These are phyloP conservation scores for Arabidopsis arenosa DNA, from an alignment of 345 rosid genomes.

Conservation along the genomic window DNA sequence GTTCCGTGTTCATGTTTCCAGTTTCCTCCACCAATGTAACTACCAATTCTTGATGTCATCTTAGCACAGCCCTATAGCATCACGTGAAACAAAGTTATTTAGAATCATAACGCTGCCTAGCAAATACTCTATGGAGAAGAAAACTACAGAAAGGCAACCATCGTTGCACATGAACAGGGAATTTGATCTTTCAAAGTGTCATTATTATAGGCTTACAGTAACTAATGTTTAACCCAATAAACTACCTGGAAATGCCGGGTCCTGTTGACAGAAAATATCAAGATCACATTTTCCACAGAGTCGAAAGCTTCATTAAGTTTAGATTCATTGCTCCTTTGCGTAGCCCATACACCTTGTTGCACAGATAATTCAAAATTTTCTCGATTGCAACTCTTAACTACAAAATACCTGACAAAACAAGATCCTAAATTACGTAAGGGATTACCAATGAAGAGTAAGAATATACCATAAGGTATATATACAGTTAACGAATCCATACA, in stretches of 20 bases:
- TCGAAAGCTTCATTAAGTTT: conserved; percentile 98
- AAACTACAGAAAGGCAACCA: conserved; percentile 25
- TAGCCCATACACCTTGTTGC: conserved; percentile 99
- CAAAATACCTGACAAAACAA: conserved; percentile 77
- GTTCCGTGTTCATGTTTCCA: conserved; percentile 99
- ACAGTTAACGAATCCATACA: conserved; percentile 25
- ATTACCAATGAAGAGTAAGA: conserved; percentile 1
- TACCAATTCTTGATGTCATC: conserved; percentile 97
- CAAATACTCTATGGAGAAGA: conserved; percentile 10
- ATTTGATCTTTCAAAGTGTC: background rate
- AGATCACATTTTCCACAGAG: conserved; percentile 83
- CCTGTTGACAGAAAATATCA: conserved; percentile 94
- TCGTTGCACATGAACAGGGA: conserved; percentile 14
- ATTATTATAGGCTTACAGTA: background rate
- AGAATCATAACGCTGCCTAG: conserved; percentile 8
- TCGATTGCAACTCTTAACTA: conserved; percentile 94
- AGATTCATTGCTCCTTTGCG: conserved; percentile 98
- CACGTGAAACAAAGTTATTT: conserved; percentile 25
- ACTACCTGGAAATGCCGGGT: conserved; percentile 96
- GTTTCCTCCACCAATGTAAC: conserved; percentile 85
- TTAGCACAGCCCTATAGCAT: conserved; percentile 90
- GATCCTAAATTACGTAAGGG: conserved; percentile 32
- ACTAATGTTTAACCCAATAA: conserved; percentile 28
- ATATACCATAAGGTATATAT: conserved; percentile 17
- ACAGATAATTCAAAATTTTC: conserved; percentile 98